Conservation (phyloP, 164 flowering plant species). For the Sextonia rubra region DNA sequence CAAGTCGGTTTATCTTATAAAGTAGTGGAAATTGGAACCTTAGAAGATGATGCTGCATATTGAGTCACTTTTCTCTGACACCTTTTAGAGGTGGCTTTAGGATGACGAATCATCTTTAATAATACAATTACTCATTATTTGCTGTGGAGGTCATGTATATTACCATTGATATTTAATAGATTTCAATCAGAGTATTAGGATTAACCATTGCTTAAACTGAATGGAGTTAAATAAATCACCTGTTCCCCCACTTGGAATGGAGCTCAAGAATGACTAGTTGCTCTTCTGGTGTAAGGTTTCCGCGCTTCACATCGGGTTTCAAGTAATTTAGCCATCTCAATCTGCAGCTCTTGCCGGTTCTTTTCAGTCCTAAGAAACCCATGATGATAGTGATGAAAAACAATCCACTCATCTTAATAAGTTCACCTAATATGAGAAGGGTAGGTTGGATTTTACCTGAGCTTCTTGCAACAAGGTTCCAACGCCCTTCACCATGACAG, state of each 20-base stretch:
- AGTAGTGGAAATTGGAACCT: not conserved
- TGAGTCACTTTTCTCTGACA: not conserved
- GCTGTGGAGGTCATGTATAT: not conserved
- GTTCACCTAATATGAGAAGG: not conserved
- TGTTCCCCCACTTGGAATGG: slow-evolving; percentile 84
- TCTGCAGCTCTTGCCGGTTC: slow-evolving; percentile 89
- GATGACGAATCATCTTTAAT: not conserved
- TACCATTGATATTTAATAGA: not conserved
- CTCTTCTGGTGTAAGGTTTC: slow-evolving; percentile 66
- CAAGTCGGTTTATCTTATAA: not conserved
- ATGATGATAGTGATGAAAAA: not conserved
- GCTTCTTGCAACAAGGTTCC: slow-evolving; percentile 64
- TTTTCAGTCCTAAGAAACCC: slow-evolving; percentile 48
- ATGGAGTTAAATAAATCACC: slow-evolving; percentile 27
- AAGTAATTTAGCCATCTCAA: slow-evolving; percentile 79
- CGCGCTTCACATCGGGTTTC: slow-evolving; percentile 71
- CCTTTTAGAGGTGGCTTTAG: not conserved
- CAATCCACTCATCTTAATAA: not conserved
- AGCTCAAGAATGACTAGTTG: slow-evolving; percentile 72
- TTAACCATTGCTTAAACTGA: not conserved
- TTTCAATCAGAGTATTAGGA: not conserved
- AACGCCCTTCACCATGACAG: slow-evolving; percentile 70
- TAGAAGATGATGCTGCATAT: not conserved
- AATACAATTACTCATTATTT: not conserved
- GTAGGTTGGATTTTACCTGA: slow-evolving; percentile 41